Base-by-base conservation (phyloP, 2,329 filamentous ascomycete genomes). In the Plectosphaerella plurivora region DNA sequence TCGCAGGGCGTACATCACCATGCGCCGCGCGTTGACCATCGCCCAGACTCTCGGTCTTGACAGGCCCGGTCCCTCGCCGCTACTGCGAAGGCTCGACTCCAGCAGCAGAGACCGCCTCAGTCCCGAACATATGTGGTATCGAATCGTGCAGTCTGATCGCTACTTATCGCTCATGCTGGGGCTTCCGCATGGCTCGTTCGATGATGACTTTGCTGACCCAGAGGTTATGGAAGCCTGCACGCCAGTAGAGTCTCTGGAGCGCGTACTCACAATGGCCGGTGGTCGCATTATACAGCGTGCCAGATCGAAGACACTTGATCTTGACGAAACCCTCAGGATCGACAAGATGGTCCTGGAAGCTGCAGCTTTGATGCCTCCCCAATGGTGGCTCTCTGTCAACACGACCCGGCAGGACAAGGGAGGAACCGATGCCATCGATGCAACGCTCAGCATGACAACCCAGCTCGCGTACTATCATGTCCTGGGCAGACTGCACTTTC, bases 401-500 rank as follows among this genome's bases (percentile, higher is more conserved):
- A n/a, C n/a, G n/a, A n/a, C n/a, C n/a, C n/a, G n/a, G n/a, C n/a
- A n/a, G n/a, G n/a, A 50, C 61, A 45, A 46, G 57, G 12, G 54
- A 53, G 20, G 47, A 36, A 15, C 14, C 53, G 53, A 45, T 2
- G 50, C 54, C 8, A 47, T 60, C n/a, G 51, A 60, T 24, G 56
- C 63, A 3, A 51, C 66, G 35, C 53, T 62, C 5, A 66, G 68
- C 5, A 57, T 75, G 7, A 72, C 77, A 59, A 61, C 74, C 7
- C 79, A 83, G 53, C 68, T 82, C 45, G 69, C 73, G 3, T 76
- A 82, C 55, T 74, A 76, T 57, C 72, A 75, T 35, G 68, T 82
- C 3, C 64, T 81, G 8, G 72, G 78, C 35, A 69, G 78, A 9
- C 69, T 83, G 0, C 79, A 84, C 54, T 68, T 83, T 1, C 81